These are phyloP conservation scores for Diaporthe australafricana DNA, from an alignment of 2,329 filamentous ascomycete genomes.

Conservation along the genomic window DNA sequence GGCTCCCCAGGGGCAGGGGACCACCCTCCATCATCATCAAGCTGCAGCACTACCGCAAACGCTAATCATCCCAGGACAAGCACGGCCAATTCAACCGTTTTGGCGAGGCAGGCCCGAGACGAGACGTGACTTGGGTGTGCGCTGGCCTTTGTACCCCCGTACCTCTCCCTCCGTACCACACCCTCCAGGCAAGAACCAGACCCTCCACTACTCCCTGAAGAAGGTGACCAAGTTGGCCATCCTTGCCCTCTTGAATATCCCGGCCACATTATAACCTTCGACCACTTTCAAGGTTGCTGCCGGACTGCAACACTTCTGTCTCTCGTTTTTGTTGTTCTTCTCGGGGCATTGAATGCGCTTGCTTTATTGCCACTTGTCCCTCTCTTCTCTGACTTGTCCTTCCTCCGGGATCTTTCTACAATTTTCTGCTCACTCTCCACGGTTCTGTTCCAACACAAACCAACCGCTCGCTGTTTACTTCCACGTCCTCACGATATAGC, in stretches of 20 bases:
- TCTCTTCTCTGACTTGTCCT: not conserved
- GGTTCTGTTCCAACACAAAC: not conserved
- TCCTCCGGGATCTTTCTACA: not conserved
- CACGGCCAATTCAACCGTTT: slow-evolving; percentile 31
- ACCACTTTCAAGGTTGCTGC: slow-evolving; percentile 20
- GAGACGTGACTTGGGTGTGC: not conserved
- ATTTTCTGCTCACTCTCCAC: not conserved
- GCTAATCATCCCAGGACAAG: slow-evolving; percentile 27
- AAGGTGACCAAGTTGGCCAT: too few relatives aligned
- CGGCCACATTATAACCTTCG: slow-evolving; percentile 11
- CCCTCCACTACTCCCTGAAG: slow-evolving; percentile 13
- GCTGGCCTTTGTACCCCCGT: not conserved
- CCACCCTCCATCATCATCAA: slow-evolving; percentile 18
- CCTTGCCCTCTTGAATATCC: slow-evolving; percentile 12
- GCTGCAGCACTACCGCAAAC: slow-evolving; percentile 12
- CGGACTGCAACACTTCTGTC: slow-evolving; percentile 20
- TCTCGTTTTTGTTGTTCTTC: slow-evolving; percentile 3
- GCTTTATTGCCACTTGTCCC: slow-evolving; percentile 18
- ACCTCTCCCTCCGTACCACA: not conserved
- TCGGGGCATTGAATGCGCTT: slow-evolving; percentile 1
- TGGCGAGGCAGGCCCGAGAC: slow-evolving; percentile 27
- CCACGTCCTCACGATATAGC: not conserved
- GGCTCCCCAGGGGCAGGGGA: slow-evolving; percentile 31
- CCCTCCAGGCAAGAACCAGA: not conserved
- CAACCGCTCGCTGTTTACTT: not conserved